These are phyloP conservation scores for Ogataea methylovora DNA, from an alignment of 805 yeast genomes.

Conservation along the genomic window DNA sequence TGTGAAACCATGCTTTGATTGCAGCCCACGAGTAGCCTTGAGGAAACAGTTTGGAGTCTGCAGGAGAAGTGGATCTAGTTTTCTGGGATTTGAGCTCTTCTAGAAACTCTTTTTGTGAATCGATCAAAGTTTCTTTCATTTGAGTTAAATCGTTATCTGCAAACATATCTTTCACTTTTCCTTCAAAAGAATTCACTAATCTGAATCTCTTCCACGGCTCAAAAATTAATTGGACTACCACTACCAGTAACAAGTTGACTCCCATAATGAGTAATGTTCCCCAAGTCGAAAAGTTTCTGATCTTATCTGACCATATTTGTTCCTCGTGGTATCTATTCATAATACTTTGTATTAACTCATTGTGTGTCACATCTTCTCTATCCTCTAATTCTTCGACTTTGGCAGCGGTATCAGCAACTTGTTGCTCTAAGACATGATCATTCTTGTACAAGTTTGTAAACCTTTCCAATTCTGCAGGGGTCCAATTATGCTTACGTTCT, in stretches of 20 bases:
- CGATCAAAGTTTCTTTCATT: too few species aligned
- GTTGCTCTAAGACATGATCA: constrained; percentile 67
- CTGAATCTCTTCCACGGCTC: constrained; percentile 93
- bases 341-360: constrained; percentile 65
- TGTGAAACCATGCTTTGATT: too few species aligned
- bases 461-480: constrained; percentile 66
- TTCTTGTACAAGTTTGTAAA: constrained; percentile 76
- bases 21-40: too few species aligned
- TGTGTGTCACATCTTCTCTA: constrained; percentile 61
- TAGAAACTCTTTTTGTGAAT: constrained; percentile 10
- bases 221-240: constrained; percentile 75
- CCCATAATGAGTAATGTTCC: constrained; percentile 92
- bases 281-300: constrained; percentile 91
- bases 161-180: constrained; percentile 55
- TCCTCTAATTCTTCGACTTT: constrained; percentile 48
- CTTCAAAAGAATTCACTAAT: constrained; percentile 77
- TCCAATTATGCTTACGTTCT: constrained; percentile 82
- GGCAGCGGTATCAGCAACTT: constrained; percentile 44
- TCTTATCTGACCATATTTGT: constrained; percentile 96
- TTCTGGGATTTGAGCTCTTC: too few species aligned
- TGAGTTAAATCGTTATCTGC: constrained; percentile 22
- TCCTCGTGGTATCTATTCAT: constrained; percentile 91
- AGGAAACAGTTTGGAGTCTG: too few species aligned
- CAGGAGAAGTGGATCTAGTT: too few species aligned
- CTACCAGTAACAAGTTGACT: constrained; percentile 67